Base-by-base conservation (phyloP, 805 yeast species). In the Suhomyces faveliae region DNA sequence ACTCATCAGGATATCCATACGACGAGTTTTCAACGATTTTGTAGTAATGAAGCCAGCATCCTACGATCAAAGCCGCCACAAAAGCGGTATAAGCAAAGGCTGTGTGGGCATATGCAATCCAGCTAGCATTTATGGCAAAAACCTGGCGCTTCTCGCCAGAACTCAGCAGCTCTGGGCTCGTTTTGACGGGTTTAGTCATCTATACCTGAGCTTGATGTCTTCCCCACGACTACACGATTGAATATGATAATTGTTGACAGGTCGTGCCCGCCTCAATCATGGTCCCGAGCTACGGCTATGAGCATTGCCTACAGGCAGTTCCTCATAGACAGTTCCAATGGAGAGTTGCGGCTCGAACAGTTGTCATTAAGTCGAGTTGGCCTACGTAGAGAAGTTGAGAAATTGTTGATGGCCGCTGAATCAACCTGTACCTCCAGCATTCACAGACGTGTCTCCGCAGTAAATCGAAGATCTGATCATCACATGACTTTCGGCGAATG, bases 1-100 rank as follows among this genome's bases (percentile, higher is more conserved):
- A 94, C 66, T 94, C 99, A 50, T 91, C 94, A 2, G 99, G 99
- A 62, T 89, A 94, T 1, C 96, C 95, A 62, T 74, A 91, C 53
- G 81, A 80, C 42, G 91, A 87, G 64, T 94, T 94, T 60, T 83
- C 76, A 9, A 94, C 96, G 62, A 94, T 94, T 63, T 94, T 90
- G 51, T 85, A 72, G 68, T 83, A 94, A 67, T 92, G 99, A 21
- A 92, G 74, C 45, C 74, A 74, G 51, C 81, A 80, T 0, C 96
- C 97, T 23, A 88, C 82, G 0, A 76, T 60, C 20, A 91, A 74
- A 3, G 97, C 96, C 0, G 81, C 78, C 4, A 85, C 27, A 59
- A 91, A 91, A 1, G 97, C 96, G 10, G 81, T 66, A 4, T 78
- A 71, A 0, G 96, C 92, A 60, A 82, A 84, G 0, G 80, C 52